Evolutionary conservation across 139 green algal genomes (phyloP), one percentile per base, ranked within the genome.

Genomic region (Chlamydomonas eustigma): DNA sequence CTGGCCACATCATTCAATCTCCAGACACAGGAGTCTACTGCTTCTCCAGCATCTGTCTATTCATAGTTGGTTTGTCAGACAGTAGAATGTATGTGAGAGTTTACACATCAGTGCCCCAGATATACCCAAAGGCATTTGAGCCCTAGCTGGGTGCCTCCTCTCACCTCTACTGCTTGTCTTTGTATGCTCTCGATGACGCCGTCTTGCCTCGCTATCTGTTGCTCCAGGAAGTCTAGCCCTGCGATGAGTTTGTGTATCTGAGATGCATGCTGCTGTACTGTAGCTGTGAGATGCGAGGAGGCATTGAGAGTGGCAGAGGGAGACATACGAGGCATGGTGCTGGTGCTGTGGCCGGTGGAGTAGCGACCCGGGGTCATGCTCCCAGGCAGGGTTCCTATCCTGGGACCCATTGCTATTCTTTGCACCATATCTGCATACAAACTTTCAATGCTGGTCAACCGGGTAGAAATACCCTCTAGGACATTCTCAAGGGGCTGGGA

Each of bases 211-310:
- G 81, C 76, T 28, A 85, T 85, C 64, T 85, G 80, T 8, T 76
- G 70, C 51, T 85, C 80, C 71, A 85, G 65, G 50, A 81, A 81
- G 71, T 85, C 80, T 33, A 85, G 72, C 0, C 80, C 80, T 2
- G 80, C 80, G 36, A 79, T 81, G 4, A 85, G 64, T 63, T 85
- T 85, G 71, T 85, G 75, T 4, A 85, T 81, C 64, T 85, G 80
- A 4, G 75, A 76, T 1, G 75, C 75, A 25, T 85, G 80, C 64
- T 85, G 80, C 39, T 85, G 75, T 2, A 85, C 24, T 5, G 73
- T 79, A 8, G 18, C 44, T 5, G 75, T 35, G n/a, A 73, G 37
- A 24, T 81, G 75, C 0, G 74, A 66, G 3, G 71, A 34, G 0
- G 79, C 67, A 1, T 3, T 50, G 1, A 70, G 8, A 34, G 75